phyloP scores from a whole-genome alignment of 2,329 filamentous ascomycete species.

The Fusarium abutilonis region DNA sequence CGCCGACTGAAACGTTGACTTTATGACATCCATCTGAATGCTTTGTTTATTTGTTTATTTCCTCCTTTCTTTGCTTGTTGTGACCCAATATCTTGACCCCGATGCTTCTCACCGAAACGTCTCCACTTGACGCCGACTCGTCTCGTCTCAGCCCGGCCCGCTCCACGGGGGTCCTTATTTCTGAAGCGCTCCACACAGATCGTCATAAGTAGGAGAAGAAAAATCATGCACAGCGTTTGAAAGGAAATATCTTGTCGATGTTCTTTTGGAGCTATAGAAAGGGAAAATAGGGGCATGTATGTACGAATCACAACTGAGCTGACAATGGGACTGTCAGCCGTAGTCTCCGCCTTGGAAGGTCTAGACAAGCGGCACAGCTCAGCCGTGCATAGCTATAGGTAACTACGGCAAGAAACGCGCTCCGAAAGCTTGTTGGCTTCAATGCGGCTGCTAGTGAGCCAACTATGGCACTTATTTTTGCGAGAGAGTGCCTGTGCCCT shows the following conservation, averaged over 20 bases:
- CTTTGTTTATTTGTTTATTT: slow-evolving; percentile 10
- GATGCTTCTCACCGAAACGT: slow-evolving; percentile 25
- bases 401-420: slow-evolving; percentile 1
- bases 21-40: neutral
- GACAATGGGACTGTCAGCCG: slow-evolving; percentile 1
- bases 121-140: slow-evolving; percentile 35
- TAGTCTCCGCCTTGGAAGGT: slow-evolving; percentile 18
- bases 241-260: neutral
- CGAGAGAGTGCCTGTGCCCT: neutral
- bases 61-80: slow-evolving; percentile 4
- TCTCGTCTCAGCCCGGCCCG: slow-evolving; percentile 33
- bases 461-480: neutral
- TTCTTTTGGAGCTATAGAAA: neutral
- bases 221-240: slow-evolving; percentile 4
- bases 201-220: slow-evolving; percentile 2
- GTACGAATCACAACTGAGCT: slow-evolving; percentile 8
- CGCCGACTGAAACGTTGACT: neutral
- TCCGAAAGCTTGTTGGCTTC: slow-evolving; percentile 22
- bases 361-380: slow-evolving; percentile 32
- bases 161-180: slow-evolving; percentile 24
- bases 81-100: slow-evolving; percentile 17
- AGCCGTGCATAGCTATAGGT: slow-evolving; percentile 8
- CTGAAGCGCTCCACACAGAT: slow-evolving; percentile 23
- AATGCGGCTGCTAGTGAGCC: slow-evolving; percentile 24
- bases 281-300: neutral